Evolutionary conservation across 2,329 filamentous ascomycete species (phyloP), one percentile per base, ranked within the genome.

Genomic region (Fusarium sp.): DNA sequence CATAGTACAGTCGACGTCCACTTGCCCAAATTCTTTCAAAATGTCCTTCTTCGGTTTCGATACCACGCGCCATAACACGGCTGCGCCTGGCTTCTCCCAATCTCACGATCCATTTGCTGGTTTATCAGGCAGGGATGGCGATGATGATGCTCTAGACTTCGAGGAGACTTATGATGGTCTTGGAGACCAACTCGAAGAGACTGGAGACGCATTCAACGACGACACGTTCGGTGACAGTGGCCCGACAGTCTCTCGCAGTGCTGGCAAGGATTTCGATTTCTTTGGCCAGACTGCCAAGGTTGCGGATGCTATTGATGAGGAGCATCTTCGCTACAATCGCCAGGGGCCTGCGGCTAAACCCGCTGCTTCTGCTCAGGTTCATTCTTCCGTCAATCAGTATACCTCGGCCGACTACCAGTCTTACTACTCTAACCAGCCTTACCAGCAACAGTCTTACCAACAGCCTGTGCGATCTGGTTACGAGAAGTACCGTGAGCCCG

Each of bases 161-260:
- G 96, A 99, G 78, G 95, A 99, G 81, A 98, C 96, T 42, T 98
- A 98, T 81, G 96, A 99, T 83, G 96, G 96, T 24, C 87, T 99
- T 45, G 96, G 95, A 64, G 93, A 98, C 80, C 91, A 93, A 82
- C 91, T 99, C 41, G 92, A 98, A 79, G 96, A 99, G 81, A 92
- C 93, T 26, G 94, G 96, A 79, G 96, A 99, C 86, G 94, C 90
- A 57, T 94, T 98, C 87, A 99, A 99, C 83, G 94, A 98, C 78
- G 96, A 98, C 81, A 99, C 96, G 5, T 99, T 99, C 81, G 94
- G 85, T 47, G 83, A 81, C 18, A 80, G 80, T 36, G 79, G 78
- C 24, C 71, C 83, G 68, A 84, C 82, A 24, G 80, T 81, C 24
- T 75, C 81, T 42, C 83, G 86, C 36, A 86, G 86, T 17, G 90